phyloP scores from a whole-genome alignment of 768 basidiomycete species.

The Panellus pusillus region DNA sequence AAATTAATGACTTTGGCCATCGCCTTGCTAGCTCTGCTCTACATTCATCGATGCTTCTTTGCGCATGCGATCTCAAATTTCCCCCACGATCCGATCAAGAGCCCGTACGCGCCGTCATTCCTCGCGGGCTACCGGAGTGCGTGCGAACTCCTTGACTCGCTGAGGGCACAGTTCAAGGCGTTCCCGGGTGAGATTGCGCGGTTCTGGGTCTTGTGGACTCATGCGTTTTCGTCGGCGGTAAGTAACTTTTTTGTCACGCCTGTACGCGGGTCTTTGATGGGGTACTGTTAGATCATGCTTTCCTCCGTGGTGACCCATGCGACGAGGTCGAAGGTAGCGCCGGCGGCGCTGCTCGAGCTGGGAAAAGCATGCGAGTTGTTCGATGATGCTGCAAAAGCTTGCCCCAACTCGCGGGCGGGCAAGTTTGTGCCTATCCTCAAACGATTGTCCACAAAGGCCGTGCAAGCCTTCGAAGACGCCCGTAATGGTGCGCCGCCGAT shows the following conservation, averaged over 20 bases:
- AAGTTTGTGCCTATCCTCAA: constrained; percentile 73
- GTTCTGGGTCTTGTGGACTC: constrained; percentile 75
- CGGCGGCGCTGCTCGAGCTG: constrained; percentile 68
- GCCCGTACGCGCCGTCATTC: constrained; percentile 65
- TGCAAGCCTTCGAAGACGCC: constrained; percentile 48
- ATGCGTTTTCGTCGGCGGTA: constrained; percentile 67
- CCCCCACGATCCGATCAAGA: constrained; percentile 67
- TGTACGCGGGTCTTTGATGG: neutral
- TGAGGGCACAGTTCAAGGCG: constrained; percentile 48
- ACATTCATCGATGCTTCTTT: constrained; percentile 76
- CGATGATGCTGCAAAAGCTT: constrained; percentile 48
- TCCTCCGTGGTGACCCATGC: constrained; percentile 76
- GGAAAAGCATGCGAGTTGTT: constrained; percentile 65
- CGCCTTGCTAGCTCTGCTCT: constrained; percentile 53
- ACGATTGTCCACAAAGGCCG: constrained; percentile 62
- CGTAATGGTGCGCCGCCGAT: constrained; percentile 45
- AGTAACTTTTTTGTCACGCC: constrained; percentile 20
- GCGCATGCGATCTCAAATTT: constrained; percentile 68
- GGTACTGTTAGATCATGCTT: constrained; percentile 59
- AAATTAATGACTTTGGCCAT: neutral
- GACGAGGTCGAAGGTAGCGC: constrained; percentile 64
- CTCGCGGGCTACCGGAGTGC: constrained; percentile 68
- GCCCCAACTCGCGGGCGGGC: constrained; percentile 42
- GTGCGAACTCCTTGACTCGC: constrained; percentile 52
- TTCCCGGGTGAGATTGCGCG: constrained; percentile 61